A percentile compares a stretch with the other conserved stretches of the same genome.
Conservation (phyloP, 2,329 filamentous ascomycete genomes). For the Didymella segeticola region DNA sequence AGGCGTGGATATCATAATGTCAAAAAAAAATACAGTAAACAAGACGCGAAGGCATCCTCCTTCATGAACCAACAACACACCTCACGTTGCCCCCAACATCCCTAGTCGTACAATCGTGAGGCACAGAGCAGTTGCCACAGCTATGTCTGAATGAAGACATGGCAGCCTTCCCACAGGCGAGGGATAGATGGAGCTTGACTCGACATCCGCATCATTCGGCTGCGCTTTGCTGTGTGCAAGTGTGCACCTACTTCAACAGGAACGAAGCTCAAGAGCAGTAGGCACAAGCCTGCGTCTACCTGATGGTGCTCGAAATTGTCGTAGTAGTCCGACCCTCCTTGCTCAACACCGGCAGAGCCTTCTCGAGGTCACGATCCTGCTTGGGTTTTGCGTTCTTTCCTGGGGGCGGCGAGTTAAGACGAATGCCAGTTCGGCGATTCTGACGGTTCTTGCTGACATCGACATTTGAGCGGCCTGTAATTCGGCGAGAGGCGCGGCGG, state of each 20-base stretch:
- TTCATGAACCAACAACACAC: not conserved
- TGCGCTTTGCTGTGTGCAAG: not conserved
- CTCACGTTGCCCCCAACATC: not conserved
- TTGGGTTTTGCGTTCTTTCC: slow-evolving; percentile 27
- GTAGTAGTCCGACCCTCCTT: slow-evolving; percentile 40
- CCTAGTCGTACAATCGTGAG: not conserved
- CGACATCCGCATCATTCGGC: not conserved
- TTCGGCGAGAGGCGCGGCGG: slow-evolving; percentile 64
- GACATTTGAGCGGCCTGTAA: slow-evolving; percentile 50
- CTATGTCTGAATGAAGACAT: not conserved
- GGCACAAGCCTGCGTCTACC: slow-evolving; percentile 6
- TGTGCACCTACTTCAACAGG: not conserved
- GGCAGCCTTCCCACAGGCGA: not conserved
- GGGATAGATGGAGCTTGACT: slow-evolving; percentile 3
- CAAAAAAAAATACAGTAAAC: slow-evolving; percentile 15
- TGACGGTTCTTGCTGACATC: slow-evolving; percentile 39
- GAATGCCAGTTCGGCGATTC: slow-evolving; percentile 45
- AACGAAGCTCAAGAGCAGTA: not conserved
- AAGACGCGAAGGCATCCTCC: slow-evolving; percentile 5
- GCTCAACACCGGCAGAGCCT: slow-evolving; percentile 34
- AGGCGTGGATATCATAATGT: slow-evolving; percentile 27
- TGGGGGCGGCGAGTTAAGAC: slow-evolving; percentile 45
- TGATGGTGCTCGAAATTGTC: slow-evolving; percentile 42
- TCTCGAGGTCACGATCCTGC: slow-evolving; percentile 43
- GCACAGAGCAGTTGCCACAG: not conserved